phyloP scores from a whole-genome alignment of 768 basidiomycete genomes.

The Leucosporidium creatinivorum region DNA sequence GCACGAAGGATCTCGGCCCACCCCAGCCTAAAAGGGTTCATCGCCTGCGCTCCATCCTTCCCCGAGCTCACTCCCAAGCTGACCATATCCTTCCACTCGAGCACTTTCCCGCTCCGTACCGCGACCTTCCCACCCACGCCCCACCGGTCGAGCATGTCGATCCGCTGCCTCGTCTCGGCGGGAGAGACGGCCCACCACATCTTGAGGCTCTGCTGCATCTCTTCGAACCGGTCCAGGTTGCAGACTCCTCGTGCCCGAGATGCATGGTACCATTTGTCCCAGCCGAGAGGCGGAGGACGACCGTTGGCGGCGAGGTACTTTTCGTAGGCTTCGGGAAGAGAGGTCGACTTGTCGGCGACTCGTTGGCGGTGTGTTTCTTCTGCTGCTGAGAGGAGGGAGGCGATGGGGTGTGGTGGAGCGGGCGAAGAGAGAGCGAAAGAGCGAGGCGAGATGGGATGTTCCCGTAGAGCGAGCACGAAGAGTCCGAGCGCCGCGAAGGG shows the following conservation, averaged over 20 bases:
- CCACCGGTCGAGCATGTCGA: not conserved
- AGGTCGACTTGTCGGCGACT: too few species aligned
- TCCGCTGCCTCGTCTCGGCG: constrained; percentile 3
- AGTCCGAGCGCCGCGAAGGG: not conserved
- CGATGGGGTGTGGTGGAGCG: too few species aligned
- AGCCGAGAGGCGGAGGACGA: constrained; percentile 1
- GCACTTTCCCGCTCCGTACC: not conserved
- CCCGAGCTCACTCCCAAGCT: not conserved
- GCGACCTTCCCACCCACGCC: not conserved
- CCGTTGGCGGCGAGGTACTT: too few species aligned
- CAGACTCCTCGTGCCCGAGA: not conserved
- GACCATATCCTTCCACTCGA: not conserved
- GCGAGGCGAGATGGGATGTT: too few species aligned
- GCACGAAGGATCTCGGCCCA: not conserved
- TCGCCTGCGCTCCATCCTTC: too few species aligned
- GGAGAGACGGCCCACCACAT: constrained; percentile 8
- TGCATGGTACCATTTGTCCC: constrained; percentile 5
- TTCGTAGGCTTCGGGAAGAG: too few species aligned
- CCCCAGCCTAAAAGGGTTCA: not conserved
- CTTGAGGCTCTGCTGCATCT: constrained; percentile 1
- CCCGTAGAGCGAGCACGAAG: not conserved
- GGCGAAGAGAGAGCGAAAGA: too few species aligned
- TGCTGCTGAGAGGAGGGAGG: too few species aligned
- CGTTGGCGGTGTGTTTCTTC: too few species aligned
- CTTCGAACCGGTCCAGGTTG: constrained; percentile 3